Evolutionary conservation across 163 green algal genomes (phyloP), one percentile per base, ranked within the genome.

Genomic region (Chloromonas sp.): DNA sequence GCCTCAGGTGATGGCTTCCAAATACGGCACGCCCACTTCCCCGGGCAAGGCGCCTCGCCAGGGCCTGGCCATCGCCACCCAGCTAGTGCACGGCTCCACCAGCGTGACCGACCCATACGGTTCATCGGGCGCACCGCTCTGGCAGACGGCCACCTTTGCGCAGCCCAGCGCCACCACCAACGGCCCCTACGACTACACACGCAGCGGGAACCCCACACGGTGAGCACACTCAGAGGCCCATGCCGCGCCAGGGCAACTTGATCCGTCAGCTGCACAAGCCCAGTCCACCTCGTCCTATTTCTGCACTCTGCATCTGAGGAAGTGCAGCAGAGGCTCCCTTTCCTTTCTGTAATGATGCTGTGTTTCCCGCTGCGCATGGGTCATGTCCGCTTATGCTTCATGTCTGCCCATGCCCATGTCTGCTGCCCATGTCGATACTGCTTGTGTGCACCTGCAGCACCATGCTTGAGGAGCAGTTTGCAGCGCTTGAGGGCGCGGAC

Each of bases 121-220:
- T n/a, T 92, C 93, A 3, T 92, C 91, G 14, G 88, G 88, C 58
- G 87, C 94, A 1, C 96, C 96, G 0, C 82, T 98, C 71, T 98
- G 98, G 86, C 96, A 99, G 89, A 98, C 96, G 1, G 96, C 97
- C 58, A 99, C 97, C 13, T 99, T 99, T 84, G 90, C 93, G 61
- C 95, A 99, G 91, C 95, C 95, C 3, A 93, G 84, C 60, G 94
- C 96, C 1, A 97, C 93, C 2, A 92, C 95, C 60, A 92, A 92
- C 13, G 94, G 95, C 1, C 86, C 90, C 36, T 99, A 99, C 89
- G 97, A 99, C 91, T 99, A 99, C 95, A 98, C 95, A 0, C 94
- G 97, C 85, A 96, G 89, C 81, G 97, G 97, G 66, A 99, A 99
- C 90, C 97, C 97, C 59, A 99, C 97, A 0, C 87, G 97, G 81